phyloP scores from a whole-genome alignment of 2,329 filamentous ascomycete species.

The Ramularia endophylla region DNA sequence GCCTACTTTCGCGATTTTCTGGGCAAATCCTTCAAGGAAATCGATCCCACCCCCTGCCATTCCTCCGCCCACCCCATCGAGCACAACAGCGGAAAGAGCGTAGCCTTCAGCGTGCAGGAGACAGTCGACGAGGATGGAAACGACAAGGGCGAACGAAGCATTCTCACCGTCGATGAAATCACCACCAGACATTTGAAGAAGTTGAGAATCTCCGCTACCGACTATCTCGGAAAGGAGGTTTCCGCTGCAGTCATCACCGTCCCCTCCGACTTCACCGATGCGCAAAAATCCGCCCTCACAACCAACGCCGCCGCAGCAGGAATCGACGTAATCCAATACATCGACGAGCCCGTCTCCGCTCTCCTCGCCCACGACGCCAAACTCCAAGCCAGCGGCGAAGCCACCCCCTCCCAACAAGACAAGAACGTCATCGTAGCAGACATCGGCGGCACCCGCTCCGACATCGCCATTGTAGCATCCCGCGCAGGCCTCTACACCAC shows the following conservation, averaged over 20 bases:
- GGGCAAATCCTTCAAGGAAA: slow-evolving; percentile 88
- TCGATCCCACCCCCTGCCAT: slow-evolving; percentile 93
- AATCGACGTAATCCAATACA: slow-evolving; percentile 85
- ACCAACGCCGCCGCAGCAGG: slow-evolving; percentile 73
- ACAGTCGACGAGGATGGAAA: slow-evolving; percentile 45
- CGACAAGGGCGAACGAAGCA: slow-evolving; percentile 49
- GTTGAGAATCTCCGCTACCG: slow-evolving; percentile 74
- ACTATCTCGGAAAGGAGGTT: slow-evolving; percentile 88
- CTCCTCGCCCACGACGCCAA: slow-evolving; percentile 82
- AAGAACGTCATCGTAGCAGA: slow-evolving; percentile 91
- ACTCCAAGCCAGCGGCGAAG: slow-evolving; percentile 41
- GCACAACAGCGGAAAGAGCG: slow-evolving; percentile 50
- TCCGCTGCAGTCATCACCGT: slow-evolving; percentile 93
- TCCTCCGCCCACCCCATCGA: slow-evolving; percentile 86
- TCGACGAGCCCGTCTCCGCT: slow-evolving; percentile 84
- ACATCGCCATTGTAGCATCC: slow-evolving; percentile 84
- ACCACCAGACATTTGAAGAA: slow-evolving; percentile 79
- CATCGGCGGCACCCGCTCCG: slow-evolving; percentile 84
- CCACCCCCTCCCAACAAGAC: slow-evolving; percentile 68
- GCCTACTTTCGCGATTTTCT: slow-evolving; percentile 95
- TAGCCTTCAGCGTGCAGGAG: slow-evolving; percentile 82
- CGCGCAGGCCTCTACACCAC: slow-evolving; percentile 95
- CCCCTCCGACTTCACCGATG: slow-evolving; percentile 86
- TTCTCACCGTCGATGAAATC: slow-evolving; percentile 71
- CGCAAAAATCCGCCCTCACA: slow-evolving; percentile 74